A percentile compares a stretch with the other conserved stretches of the same genome.
Evolutionary conservation across 495 filamentous ascomycete species (phyloP).

Genomic region (Achaetomiella virescens): DNA sequence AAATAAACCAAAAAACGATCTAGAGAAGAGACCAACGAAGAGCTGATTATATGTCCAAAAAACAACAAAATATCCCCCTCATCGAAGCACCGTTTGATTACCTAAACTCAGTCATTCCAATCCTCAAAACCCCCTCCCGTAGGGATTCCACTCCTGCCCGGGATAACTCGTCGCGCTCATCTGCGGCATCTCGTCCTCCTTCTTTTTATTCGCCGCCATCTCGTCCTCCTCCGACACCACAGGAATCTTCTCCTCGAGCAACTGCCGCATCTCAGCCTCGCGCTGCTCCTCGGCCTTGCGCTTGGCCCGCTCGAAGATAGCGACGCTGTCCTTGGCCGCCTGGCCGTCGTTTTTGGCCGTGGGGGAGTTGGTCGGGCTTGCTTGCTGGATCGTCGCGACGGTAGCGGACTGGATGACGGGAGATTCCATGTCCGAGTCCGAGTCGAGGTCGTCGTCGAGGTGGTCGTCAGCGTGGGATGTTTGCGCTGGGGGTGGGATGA

Average conservation of each 20-base stretch:
- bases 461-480: neutral
- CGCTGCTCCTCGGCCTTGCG: slow-evolving; percentile 20
- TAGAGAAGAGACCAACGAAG: too few relatives aligned
- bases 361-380: slow-evolving; percentile 3
- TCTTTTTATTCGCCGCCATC: slow-evolving; percentile 24
- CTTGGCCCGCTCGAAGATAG: slow-evolving; percentile 33
- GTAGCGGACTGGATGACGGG: slow-evolving; percentile 13
- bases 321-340: slow-evolving; percentile 22
- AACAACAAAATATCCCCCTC: neutral
- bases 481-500: neutral
- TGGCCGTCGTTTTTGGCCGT: slow-evolving; percentile 12
- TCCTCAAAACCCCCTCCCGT: slow-evolving; percentile 30
- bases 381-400: slow-evolving; percentile 14
- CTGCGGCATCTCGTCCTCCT: slow-evolving; percentile 49
- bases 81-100: neutral
- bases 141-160: slow-evolving; percentile 77
- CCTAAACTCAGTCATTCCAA: slow-evolving; percentile 1
- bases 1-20: too few relatives aligned
- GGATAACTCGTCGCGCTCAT: slow-evolving; percentile 80
- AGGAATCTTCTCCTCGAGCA: slow-evolving; percentile 49
- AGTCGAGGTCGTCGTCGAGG: neutral
- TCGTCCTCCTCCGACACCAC: slow-evolving; percentile 24
- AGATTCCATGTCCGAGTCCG: slow-evolving; percentile 13
- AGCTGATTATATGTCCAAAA: too few relatives aligned
- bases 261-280: slow-evolving; percentile 19